Evolutionary conservation across 805 yeast genomes (phyloP).

Genomic region (Candida pseudoglaebosa): DNA sequence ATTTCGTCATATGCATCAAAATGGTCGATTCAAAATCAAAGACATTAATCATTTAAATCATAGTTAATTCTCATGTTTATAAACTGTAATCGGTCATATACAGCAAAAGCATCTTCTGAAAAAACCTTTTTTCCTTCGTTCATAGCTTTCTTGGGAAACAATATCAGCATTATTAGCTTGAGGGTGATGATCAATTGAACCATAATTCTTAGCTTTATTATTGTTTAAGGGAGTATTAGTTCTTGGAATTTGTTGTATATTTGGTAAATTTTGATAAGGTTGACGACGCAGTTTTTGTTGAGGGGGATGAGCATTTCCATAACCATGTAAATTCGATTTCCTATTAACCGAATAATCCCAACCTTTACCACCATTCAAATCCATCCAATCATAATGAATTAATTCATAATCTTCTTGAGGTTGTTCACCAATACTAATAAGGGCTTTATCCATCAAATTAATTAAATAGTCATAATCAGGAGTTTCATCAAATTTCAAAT

Average conservation of each 20-base stretch:
- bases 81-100: too few species aligned
- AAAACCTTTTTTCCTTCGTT: slow-evolving; percentile 4
- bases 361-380: slow-evolving; percentile 88
- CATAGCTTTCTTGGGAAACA: slow-evolving; percentile 1
- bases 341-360: slow-evolving; percentile 90
- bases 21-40: too few species aligned
- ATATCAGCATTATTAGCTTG: slow-evolving; percentile 1
- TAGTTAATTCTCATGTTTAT: too few species aligned
- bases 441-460: slow-evolving; percentile 69
- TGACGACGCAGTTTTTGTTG: slow-evolving; percentile 23
- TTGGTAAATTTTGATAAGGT: slow-evolving; percentile 7
- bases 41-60: too few species aligned
- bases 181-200: slow-evolving; percentile 2
- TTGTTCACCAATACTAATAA: slow-evolving; percentile 63
- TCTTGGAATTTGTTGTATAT: slow-evolving; percentile 1
- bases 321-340: slow-evolving; percentile 92
- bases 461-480: slow-evolving; percentile 92
- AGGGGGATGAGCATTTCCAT: slow-evolving; percentile 89
- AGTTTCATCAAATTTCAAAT: slow-evolving; percentile 84
- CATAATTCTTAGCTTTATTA: slow-evolving; percentile 2
- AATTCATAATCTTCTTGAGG: slow-evolving; percentile 45
- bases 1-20: too few species aligned
- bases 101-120: slow-evolving; percentile 8
- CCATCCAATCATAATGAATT: slow-evolving; percentile 97
- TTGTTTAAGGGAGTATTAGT: slow-evolving; percentile 2